Conservation (phyloP, 805 yeast genomes). For the Vanderwaltozyma tropicalis region DNA sequence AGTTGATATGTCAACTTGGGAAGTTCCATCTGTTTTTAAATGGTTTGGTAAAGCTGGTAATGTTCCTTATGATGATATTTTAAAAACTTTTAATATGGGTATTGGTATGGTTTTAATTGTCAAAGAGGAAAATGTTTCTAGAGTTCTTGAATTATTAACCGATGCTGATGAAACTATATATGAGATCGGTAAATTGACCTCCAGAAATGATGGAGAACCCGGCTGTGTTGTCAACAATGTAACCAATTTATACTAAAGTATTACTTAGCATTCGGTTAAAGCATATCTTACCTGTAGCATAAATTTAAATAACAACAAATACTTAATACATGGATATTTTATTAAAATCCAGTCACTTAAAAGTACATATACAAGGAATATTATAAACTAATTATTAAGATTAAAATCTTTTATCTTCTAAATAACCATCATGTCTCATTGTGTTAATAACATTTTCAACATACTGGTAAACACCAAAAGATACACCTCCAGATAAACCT, state of each 20-base stretch:
- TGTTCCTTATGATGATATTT: conserved; percentile 74
- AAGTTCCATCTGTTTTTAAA: conserved; percentile 78
- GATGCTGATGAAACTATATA: conserved; percentile 68
- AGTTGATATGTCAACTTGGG: conserved; percentile 73
- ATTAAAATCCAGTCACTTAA: too few relatives aligned
- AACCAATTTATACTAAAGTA: conserved; percentile 1
- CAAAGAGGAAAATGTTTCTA: conserved; percentile 51
- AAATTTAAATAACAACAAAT: too few relatives aligned
- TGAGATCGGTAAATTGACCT: conserved; percentile 50
- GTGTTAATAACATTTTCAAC: conserved; percentile 33
- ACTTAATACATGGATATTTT: too few relatives aligned
- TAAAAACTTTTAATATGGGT: conserved; percentile 92
- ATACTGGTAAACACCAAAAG: conserved; percentile 52
- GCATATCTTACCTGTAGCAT: too few relatives aligned
- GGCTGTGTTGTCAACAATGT: conserved; percentile 47
- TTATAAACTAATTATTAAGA: too few relatives aligned
- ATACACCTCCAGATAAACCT: conserved; percentile 59
- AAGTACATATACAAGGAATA: too few relatives aligned
- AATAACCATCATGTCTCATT: conserved; percentile 14
- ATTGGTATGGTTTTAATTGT: conserved; percentile 93
- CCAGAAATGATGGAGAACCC: conserved; percentile 39
- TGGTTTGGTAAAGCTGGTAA: conserved; percentile 91
- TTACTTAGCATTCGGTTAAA: too few relatives aligned
- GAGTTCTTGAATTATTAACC: conserved; percentile 42
- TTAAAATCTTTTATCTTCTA: conserved; percentile 3